Evolutionary conservation across 2,329 filamentous ascomycete species (phyloP), one percentile per base, ranked within the genome.

Genomic region (Purpureocillium takamizusanense): DNA sequence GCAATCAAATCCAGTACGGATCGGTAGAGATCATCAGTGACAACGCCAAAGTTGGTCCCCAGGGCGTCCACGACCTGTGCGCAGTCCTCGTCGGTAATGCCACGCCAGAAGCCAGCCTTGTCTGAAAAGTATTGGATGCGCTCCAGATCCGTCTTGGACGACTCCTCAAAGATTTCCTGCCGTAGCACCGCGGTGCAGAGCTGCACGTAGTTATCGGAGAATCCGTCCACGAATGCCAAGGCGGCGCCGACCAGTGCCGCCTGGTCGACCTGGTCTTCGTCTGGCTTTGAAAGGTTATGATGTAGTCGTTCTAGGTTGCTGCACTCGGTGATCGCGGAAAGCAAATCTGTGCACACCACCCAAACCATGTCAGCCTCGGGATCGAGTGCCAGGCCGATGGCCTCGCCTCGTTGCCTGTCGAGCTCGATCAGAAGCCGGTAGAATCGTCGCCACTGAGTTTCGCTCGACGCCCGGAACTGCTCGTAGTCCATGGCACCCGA

Each of bases 381-480:
- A 51, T 97, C 92, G 39, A 86, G 79, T 1, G 81, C 76, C 33
- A 97, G 67, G 2, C 85, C 81, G 33, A 97, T 63, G 1, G 86
- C 82, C 53, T 95, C 89, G 14, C 84, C 83, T 52, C 89, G 75
- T 51, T 86, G 82, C 51, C 84, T 88, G 55, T 97, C 88, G 31
- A 98, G 66, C 55, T 95, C 89, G 11, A 85, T 72, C 14, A 94
- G 72, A 14, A 97, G 72, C 25, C 88, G 80, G 65, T 88, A 95
- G 60, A 94, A 94, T 36, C 85, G 78, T 45, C 84, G 79, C 92
- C 92, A 98, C 57, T 95, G 88, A 10, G 76, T 72, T 53, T 92
- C 83, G 38, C 83, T 80, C 25, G 86, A 80, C 27, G 70, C 66
- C 40, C 83, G 75, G 55, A 89, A 92, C 41, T 81, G 73, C 17